Conservation (phyloP, 2,329 filamentous ascomycete species). For the Paecilomyces sp. region DNA sequence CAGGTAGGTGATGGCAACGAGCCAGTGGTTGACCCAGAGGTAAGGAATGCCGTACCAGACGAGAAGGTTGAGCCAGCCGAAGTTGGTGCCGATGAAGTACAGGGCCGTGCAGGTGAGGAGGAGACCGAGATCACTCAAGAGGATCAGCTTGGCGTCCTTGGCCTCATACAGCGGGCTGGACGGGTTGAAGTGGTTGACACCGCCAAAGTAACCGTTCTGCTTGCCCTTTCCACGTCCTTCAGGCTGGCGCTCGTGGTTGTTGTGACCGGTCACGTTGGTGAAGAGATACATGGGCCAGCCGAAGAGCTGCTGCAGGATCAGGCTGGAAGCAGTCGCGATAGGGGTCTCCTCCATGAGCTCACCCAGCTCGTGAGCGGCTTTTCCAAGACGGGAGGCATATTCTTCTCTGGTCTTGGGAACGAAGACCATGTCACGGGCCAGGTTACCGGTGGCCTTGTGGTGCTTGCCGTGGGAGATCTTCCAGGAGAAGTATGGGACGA, state of each 20-base stretch:
- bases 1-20: slow-evolving; percentile 93
- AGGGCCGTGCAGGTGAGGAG: slow-evolving; percentile 56
- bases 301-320: slow-evolving; percentile 77
- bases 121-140: slow-evolving; percentile 79
- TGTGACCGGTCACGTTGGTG: slow-evolving; percentile 91
- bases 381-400: slow-evolving; percentile 69
- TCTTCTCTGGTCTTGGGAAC: slow-evolving; percentile 84
- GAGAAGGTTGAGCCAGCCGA: slow-evolving; percentile 76
- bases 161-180: slow-evolving; percentile 83
- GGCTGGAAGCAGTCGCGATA: slow-evolving; percentile 65
- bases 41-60: slow-evolving; percentile 97
- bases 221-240: slow-evolving; percentile 94
- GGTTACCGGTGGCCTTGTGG: slow-evolving; percentile 96
- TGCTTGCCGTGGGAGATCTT: slow-evolving; percentile 99
- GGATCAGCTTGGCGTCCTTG: slow-evolving; percentile 80
- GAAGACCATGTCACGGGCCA: slow-evolving; percentile 99
- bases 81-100: slow-evolving; percentile 64
- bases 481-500: slow-evolving; percentile 99
- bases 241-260: slow-evolving; percentile 81
- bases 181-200: slow-evolving; percentile 94
- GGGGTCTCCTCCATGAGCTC: slow-evolving; percentile 95
- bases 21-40: slow-evolving; percentile 98
- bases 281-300: slow-evolving; percentile 92
- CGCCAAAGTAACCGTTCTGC: slow-evolving; percentile 68
- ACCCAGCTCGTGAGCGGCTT: slow-evolving; percentile 68